A percentile compares a stretch with the other conserved stretches of the same genome.
These are phyloP conservation scores for Iberis amara DNA, from an alignment of 441 rosid species.

Conservation along the genomic window DNA sequence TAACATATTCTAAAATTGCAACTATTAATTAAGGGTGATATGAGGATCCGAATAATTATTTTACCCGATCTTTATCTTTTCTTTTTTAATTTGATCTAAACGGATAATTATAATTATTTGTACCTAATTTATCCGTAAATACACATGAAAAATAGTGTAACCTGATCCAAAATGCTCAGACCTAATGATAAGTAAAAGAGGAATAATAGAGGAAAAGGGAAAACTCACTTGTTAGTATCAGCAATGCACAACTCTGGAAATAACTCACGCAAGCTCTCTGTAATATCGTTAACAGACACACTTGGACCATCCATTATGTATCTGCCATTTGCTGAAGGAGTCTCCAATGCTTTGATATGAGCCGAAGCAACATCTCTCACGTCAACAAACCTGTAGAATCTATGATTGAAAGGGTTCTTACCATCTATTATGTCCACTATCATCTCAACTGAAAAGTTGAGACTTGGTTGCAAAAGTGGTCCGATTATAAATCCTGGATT, in stretches of 20 bases:
- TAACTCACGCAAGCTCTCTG: slow-evolving; percentile 30
- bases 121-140: too few relatives aligned
- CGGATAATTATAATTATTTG: too few relatives aligned
- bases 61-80: too few relatives aligned
- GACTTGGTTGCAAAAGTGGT: slow-evolving; percentile 45
- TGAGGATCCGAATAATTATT: too few relatives aligned
- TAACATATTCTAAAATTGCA: too few relatives aligned
- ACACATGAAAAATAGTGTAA: too few relatives aligned
- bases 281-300: slow-evolving; percentile 23
- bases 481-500: slow-evolving; percentile 37
- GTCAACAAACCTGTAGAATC: slow-evolving; percentile 32
- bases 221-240: slow-evolving; percentile 34
- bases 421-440: slow-evolving; percentile 33
- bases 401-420: slow-evolving; percentile 1
- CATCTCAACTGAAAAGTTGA: slow-evolving; percentile 23
- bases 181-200: background rate
- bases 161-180: too few relatives aligned
- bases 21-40: too few relatives aligned
- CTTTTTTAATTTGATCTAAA: too few relatives aligned
- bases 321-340: slow-evolving; percentile 35
- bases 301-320: slow-evolving; percentile 13
- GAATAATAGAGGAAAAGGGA: too few relatives aligned
- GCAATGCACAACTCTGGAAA: slow-evolving; percentile 28
- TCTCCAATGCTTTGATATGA: slow-evolving; percentile 45
- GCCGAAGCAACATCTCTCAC: slow-evolving; percentile 52